Evolutionary conservation across 1,284 basidiomycete species (phyloP), one percentile per base, ranked within the genome.

Genomic region (Sanghuangporus baumii): DNA sequence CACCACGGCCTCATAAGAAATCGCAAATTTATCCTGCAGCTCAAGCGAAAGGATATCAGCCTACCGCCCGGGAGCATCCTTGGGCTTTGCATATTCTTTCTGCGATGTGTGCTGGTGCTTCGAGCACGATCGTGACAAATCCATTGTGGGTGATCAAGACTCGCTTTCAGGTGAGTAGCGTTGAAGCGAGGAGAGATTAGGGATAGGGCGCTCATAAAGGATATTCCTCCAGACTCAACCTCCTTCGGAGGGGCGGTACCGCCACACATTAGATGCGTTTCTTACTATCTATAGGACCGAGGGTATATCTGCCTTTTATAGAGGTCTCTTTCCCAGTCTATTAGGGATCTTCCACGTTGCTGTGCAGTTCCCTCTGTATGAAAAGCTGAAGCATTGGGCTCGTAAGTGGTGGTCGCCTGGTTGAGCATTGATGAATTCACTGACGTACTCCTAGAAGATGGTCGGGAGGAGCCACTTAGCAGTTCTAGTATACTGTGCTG

Each of bases 61-160:
- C 89, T 0, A 78, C 82, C 59, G 81, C 84, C 67, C 81, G 89
- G 40, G 89, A 91, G 67, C 89, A 91, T 70, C 85, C 89, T 2
- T 93, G 90, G 90, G 80, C 85, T 5, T 74, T 94, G 5, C 95
- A 98, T 69, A 90, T 98, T 65, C 74, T 93, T 5, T 95, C 95
- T 3, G 94, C 96, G 7, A 96, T 97, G 94, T 80, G 83, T 36
- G 95, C 95, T 1, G 95, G 96, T 20, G 94, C 92, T 7, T 81
- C 89, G 11, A 95, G 94, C 69, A 96, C 95, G 2, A 85, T 93
- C 55, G 87, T 89, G 69, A 97, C 95, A 31, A 97, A 94, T 75
- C 96, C 95, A 0, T 74, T 98, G 6, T 98, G 95, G 95, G 93
- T 98, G 48, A 94, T 98, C 74, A 97, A 97, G 79, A 97, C 95